These are phyloP conservation scores for Rhodotorula kratochvilovae DNA, from an alignment of 768 basidiomycete species.

Conservation along the genomic window DNA sequence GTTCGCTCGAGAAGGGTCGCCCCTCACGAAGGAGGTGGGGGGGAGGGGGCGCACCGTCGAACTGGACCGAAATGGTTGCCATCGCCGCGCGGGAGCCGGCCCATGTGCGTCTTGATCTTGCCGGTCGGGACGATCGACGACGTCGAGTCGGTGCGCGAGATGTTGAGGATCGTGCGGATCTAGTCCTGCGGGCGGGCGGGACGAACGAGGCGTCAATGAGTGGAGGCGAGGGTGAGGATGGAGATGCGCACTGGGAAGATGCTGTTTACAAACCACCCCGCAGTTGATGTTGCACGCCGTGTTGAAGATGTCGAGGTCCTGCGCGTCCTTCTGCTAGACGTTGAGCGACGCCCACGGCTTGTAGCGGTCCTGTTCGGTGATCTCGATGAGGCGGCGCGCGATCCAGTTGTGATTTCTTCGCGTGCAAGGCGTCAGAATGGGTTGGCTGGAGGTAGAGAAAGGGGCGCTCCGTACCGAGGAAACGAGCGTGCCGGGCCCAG, in stretches of 20 bases:
- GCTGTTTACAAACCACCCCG: conserved; percentile 27
- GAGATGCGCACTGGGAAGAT: conserved; percentile 15
- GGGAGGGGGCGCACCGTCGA: conserved; percentile 12
- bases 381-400: conserved; percentile 50
- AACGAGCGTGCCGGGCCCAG: too few species aligned
- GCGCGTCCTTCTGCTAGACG: conserved; percentile 10
- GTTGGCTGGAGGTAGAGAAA: too few species aligned
- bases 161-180: conserved; percentile 32
- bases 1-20: neutral
- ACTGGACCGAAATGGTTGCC: conserved; percentile 35
- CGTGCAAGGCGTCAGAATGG: too few species aligned
- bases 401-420: conserved; percentile 56
- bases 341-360: conserved; percentile 22
- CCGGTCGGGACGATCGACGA: conserved; percentile 32
- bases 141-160: conserved; percentile 24
- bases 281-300: conserved; percentile 22
- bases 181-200: conserved; percentile 18
- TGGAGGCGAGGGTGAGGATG: neutral
- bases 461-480: too few species aligned
- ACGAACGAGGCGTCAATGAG: neutral
- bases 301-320: conserved; percentile 40
- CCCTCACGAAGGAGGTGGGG: neutral
- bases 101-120: conserved; percentile 21
- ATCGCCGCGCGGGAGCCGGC: conserved; percentile 11
- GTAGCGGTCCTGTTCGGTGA: conserved; percentile 61